These are phyloP conservation scores for Claviceps sp. DNA, from an alignment of 2,329 filamentous ascomycete species.

Conservation along the genomic window DNA sequence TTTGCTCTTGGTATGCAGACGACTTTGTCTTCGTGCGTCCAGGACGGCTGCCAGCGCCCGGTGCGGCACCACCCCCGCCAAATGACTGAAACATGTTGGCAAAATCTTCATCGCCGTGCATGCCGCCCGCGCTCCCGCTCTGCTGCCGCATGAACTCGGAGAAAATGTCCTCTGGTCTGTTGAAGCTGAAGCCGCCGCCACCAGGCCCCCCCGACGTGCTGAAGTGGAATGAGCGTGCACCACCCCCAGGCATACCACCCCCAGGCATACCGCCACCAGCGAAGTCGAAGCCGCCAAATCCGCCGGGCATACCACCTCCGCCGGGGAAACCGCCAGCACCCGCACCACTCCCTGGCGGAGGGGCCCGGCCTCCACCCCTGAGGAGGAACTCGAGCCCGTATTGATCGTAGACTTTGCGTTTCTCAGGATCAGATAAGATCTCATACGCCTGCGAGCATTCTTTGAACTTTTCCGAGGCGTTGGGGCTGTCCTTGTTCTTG, in stretches of 20 bases:
- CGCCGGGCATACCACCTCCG: constrained; percentile 37
- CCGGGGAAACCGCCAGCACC: constrained; percentile 42
- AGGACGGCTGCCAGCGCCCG: constrained; percentile 22
- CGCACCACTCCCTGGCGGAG: constrained; percentile 38
- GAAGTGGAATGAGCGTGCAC: constrained; percentile 50
- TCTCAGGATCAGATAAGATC: constrained; percentile 92
- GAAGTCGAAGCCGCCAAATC: constrained; percentile 40
- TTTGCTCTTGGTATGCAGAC: constrained; percentile 22
- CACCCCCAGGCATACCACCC: constrained; percentile 30
- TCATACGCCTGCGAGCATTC: constrained; percentile 96
- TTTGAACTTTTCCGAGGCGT: constrained; percentile 89
- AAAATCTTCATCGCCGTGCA: constrained; percentile 30
- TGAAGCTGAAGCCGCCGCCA: constrained; percentile 63
- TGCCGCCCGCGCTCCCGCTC: constrained; percentile 20
- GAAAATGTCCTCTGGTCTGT: constrained; percentile 73
- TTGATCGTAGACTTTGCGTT: constrained; percentile 89
- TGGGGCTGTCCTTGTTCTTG: constrained; percentile 89
- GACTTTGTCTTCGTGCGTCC: constrained; percentile 31
- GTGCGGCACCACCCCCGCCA: constrained; percentile 18
- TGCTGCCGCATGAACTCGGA: constrained; percentile 57
- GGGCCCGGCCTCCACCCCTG: constrained; percentile 53
- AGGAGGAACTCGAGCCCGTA: constrained; percentile 89
- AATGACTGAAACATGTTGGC: constrained; percentile 43
- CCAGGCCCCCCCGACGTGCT: constrained; percentile 38
- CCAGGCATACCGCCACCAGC: constrained; percentile 28